These are phyloP conservation scores for Kazachstania sp. DNA, from an alignment of 1,139 yeast genomes.

Conservation along the genomic window DNA sequence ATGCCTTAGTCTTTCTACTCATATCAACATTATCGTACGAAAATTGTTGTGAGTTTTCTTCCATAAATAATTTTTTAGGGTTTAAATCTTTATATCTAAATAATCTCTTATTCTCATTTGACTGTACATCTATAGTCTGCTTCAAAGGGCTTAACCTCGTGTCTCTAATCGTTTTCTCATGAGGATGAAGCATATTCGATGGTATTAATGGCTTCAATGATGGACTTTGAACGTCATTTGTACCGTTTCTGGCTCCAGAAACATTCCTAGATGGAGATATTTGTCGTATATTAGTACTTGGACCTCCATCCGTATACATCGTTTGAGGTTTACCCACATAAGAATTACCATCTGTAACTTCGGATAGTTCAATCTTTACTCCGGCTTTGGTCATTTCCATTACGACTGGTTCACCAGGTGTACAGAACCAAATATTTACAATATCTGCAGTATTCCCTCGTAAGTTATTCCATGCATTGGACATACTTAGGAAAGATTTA, in stretches of 20 bases:
- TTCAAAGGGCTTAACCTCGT: constrained; percentile 11
- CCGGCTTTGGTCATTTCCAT: constrained; percentile 33
- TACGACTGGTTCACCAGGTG: constrained; percentile 47
- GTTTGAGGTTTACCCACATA: neutral
- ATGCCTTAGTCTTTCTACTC: too few relatives aligned
- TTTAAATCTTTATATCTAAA: neutral
- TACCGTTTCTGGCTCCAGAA: neutral
- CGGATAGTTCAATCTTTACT: constrained; percentile 34
- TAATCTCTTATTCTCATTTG: constrained; percentile 5
- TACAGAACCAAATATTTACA: constrained; percentile 41
- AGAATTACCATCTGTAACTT: constrained; percentile 37
- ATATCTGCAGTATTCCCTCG: constrained; percentile 27
- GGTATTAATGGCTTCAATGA: neutral
- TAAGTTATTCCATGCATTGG: constrained; percentile 18
- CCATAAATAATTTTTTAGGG: constrained; percentile 12
- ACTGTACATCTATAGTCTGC: neutral
- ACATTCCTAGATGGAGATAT: constrained; percentile 11
- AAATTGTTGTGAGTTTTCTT: constrained; percentile 5
- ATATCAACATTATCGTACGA: too few relatives aligned
- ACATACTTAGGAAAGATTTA: constrained; percentile 41
- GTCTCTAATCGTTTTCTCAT: neutral
- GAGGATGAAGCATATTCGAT: neutral
- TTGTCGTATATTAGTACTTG: neutral
- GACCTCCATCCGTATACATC: neutral
- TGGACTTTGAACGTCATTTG: neutral